These are phyloP conservation scores for Coemansia sp. DNA, from an alignment of 371 early-diverging fungal species.

Conservation along the genomic window DNA sequence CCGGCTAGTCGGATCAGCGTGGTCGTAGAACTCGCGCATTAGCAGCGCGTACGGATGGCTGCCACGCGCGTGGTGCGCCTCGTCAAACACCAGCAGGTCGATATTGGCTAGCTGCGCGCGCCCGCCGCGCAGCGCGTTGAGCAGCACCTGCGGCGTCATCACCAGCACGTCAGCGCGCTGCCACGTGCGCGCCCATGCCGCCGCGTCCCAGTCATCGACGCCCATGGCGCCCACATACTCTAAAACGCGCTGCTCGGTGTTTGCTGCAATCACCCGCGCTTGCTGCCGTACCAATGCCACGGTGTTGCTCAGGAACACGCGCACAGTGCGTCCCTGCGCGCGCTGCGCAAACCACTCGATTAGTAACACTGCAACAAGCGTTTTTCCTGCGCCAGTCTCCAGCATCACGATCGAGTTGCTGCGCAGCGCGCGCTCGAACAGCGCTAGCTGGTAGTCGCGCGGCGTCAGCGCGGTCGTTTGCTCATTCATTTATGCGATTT, in stretches of 20 bases:
- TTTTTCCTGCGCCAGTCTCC: conserved; percentile 94
- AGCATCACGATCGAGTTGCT: conserved; percentile 83
- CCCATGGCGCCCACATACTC: conserved; percentile 69
- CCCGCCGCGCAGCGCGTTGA: conserved; percentile 71
- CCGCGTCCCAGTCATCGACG: conserved; percentile 60
- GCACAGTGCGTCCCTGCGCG: conserved; percentile 28
- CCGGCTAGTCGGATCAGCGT: conserved; percentile 51
- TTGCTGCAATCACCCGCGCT: conserved; percentile 63
- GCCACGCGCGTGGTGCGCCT: conserved; percentile 88
- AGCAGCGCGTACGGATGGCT: conserved; percentile 80
- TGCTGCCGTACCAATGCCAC: conserved; percentile 89
- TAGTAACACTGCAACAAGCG: conserved; percentile 82
- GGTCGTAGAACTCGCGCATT: conserved; percentile 80
- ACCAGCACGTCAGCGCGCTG: conserved; percentile 60
- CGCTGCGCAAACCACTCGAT: conserved; percentile 66
- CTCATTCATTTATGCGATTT: not conserved
- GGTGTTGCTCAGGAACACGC: conserved; percentile 83
- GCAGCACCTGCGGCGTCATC: conserved; percentile 85
- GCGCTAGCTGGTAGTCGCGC: conserved; percentile 75
- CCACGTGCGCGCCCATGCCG: conserved; percentile 58
- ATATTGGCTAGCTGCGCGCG: conserved; percentile 64
- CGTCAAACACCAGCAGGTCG: conserved; percentile 85
- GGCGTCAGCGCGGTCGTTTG: conserved; percentile 40
- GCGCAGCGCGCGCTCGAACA: conserved; percentile 64
- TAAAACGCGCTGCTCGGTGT: conserved; percentile 62